These are phyloP conservation scores for Fraxinus sp. DNA, from an alignment of 305 asterid genomes.

Conservation along the genomic window DNA sequence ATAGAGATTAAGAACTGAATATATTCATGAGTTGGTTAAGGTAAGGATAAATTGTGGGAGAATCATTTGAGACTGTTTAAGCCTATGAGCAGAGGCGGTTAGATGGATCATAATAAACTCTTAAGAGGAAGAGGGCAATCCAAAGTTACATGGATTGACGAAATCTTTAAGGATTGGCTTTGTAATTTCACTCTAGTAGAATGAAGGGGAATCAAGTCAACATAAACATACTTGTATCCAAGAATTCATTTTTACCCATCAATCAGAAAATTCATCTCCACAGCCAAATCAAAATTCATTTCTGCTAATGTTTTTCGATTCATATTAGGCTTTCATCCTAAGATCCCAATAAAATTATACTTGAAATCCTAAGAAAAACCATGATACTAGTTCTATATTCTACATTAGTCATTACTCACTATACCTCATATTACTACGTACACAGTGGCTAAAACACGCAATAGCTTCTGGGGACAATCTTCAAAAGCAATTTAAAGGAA, in stretches of 20 bases:
- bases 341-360: not conserved
- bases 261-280: not conserved
- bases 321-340: not conserved
- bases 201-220: not conserved
- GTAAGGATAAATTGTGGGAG: not conserved
- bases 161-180: not conserved
- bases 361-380: not conserved
- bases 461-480: not conserved
- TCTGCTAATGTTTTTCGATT: not conserved
- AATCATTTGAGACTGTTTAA: not conserved
- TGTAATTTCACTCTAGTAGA: not conserved
- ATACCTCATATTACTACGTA: not conserved
- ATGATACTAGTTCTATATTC: not conserved
- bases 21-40: not conserved
- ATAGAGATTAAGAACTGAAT: not conserved
- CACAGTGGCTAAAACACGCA: not conserved
- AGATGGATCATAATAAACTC: not conserved
- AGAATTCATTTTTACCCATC: not conserved
- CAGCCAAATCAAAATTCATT: not conserved
- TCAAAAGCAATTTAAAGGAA: not conserved
- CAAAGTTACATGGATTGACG: not conserved
- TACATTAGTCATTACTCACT: not conserved
- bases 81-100: not conserved
- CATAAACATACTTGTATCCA: not conserved
- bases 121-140: not conserved